A percentile compares a stretch with the other conserved stretches of the same genome.
These are phyloP conservation scores for Cladosporium sphaerospermum DNA, from an alignment of 2,329 filamentous ascomycete genomes.

Conservation along the genomic window DNA sequence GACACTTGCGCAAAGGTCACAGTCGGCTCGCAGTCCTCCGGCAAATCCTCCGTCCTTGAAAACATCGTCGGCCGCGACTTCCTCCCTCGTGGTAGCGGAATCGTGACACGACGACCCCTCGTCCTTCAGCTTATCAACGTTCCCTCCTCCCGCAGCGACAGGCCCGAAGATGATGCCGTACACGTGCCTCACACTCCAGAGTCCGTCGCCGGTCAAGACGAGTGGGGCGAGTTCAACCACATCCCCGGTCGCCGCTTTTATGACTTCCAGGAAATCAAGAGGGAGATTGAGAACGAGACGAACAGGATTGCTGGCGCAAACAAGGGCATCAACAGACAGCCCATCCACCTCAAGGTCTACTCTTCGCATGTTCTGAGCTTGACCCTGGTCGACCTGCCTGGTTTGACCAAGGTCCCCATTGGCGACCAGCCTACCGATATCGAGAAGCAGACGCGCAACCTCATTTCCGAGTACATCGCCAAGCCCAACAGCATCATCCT, in stretches of 20 bases:
- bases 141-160: slow-evolving; percentile 64
- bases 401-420: slow-evolving; percentile 94
- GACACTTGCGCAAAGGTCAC: slow-evolving; percentile 62
- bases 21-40: slow-evolving; percentile 94
- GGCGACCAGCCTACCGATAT: slow-evolving; percentile 96
- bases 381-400: slow-evolving; percentile 91
- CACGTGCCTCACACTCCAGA: slow-evolving; percentile 71
- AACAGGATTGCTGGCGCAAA: slow-evolving; percentile 91
- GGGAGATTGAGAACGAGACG: slow-evolving; percentile 96
- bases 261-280: slow-evolving; percentile 87
- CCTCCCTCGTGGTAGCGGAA: slow-evolving; percentile 89
- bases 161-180: slow-evolving; percentile 57
- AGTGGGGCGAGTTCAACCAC: slow-evolving; percentile 96
- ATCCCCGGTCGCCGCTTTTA: slow-evolving; percentile 82
- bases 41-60: slow-evolving; percentile 96
- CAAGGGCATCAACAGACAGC: slow-evolving; percentile 95
- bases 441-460: slow-evolving; percentile 93
- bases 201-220: slow-evolving; percentile 59
- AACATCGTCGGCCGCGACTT: slow-evolving; percentile 99
- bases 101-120: slow-evolving; percentile 87
- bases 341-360: slow-evolving; percentile 98
- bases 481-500: slow-evolving; percentile 98
- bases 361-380: slow-evolving; percentile 94
- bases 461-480: slow-evolving; percentile 96
- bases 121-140: slow-evolving; percentile 99